A percentile compares a stretch with the other conserved stretches of the same genome.
These are phyloP conservation scores for Thielaviopsis euricoi DNA, from an alignment of 2,329 filamentous ascomycete genomes.

Conservation along the genomic window DNA sequence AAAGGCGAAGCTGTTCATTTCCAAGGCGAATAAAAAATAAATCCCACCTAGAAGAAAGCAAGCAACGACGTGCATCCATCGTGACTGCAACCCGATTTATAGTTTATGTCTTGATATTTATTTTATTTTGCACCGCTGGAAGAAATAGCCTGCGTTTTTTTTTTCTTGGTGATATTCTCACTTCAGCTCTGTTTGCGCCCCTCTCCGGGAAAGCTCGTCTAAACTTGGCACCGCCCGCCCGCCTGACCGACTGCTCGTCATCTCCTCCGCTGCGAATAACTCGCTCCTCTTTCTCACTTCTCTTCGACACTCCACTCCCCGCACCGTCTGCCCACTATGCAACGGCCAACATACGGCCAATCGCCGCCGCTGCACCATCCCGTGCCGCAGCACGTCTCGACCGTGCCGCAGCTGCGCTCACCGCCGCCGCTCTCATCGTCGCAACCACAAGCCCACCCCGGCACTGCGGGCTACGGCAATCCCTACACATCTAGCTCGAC, in stretches of 20 bases:
- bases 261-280: neutral
- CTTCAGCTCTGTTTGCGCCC: too few species aligned
- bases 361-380: slow-evolving; percentile 93
- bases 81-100: neutral
- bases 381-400: slow-evolving; percentile 95
- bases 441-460: slow-evolving; percentile 30
- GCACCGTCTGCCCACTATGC: slow-evolving; percentile 41
- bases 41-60: neutral
- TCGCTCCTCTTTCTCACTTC: neutral
- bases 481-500: slow-evolving; percentile 41
- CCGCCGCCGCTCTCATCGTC: slow-evolving; percentile 65
- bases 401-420: slow-evolving; percentile 89
- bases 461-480: slow-evolving; percentile 44
- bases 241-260: too few species aligned
- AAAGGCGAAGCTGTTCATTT: slow-evolving; percentile 9
- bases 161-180: too few species aligned
- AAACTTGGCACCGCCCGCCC: too few species aligned
- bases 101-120: neutral
- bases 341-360: slow-evolving; percentile 68
- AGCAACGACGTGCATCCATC: neutral
- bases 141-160: too few species aligned
- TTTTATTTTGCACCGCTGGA: too few species aligned
- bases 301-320: neutral
- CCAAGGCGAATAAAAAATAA: neutral
- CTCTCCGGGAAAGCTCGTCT: too few species aligned